phyloP scores from a whole-genome alignment of 2,329 filamentous ascomycete genomes.

The Arthroderma sp. region DNA sequence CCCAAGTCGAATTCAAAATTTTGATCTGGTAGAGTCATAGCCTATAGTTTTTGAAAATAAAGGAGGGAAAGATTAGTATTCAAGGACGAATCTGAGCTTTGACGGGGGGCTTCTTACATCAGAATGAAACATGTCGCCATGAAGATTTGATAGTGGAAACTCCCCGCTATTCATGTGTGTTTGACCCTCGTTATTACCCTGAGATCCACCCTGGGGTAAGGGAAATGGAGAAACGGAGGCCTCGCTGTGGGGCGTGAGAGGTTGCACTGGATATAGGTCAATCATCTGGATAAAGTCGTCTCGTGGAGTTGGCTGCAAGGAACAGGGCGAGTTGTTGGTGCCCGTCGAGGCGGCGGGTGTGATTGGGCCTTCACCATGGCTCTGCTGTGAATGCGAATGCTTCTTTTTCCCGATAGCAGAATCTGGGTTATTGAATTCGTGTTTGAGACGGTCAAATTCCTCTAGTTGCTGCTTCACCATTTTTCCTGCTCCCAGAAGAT shows the following conservation, averaged over 20 bases:
- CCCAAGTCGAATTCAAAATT: not conserved
- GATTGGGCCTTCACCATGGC: no score
- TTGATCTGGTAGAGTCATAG: not conserved
- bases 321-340: not conserved
- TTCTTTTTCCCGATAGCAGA: no score
- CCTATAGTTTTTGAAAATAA: not conserved
- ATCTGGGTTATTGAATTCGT: not conserved
- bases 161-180: not conserved
- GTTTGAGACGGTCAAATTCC: not conserved
- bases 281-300: not conserved
- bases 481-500: not conserved
- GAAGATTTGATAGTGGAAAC: not conserved
- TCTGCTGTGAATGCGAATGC: no score
- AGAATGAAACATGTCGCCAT: not conserved
- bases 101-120: no score
- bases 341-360: not conserved
- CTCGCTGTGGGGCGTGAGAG: not conserved
- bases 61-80: no score
- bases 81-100: no score
- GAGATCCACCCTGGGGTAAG: not conserved
- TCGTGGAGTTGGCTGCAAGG: not conserved
- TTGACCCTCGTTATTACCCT: not conserved
- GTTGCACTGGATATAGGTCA: not conserved
- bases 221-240: not conserved
- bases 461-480: not conserved